Conservation (phyloP, 805 yeast genomes). For the Dipodascopsis uninucleata region DNA sequence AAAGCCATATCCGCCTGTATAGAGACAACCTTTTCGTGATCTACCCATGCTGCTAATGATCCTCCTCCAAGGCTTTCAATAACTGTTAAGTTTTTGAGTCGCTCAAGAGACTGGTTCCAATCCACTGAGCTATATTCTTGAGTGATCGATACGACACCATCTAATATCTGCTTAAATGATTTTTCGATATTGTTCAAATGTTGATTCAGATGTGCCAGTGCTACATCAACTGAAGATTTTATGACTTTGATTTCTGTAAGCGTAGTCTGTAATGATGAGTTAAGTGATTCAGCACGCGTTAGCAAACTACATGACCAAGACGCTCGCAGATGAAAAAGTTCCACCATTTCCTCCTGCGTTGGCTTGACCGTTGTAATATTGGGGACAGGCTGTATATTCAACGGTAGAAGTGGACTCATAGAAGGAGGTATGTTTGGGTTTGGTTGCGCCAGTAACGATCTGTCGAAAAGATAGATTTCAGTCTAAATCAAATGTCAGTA, state of each 20-base stretch:
- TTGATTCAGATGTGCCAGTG: slow-evolving; percentile 30
- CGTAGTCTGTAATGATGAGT: slow-evolving; percentile 11
- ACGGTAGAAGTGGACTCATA: slow-evolving; percentile 21
- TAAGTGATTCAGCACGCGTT: slow-evolving; percentile 23
- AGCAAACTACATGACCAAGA: slow-evolving; percentile 20
- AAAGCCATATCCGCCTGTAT: slow-evolving; percentile 18
- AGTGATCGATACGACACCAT: slow-evolving; percentile 28
- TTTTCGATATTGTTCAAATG: slow-evolving; percentile 28
- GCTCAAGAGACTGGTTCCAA: slow-evolving; percentile 19
- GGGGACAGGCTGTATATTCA: slow-evolving; percentile 25
- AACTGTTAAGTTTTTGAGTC: slow-evolving; percentile 16
- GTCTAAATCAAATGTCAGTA: slow-evolving; percentile 11
- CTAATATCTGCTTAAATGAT: slow-evolving; percentile 29
- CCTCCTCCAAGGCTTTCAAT: slow-evolving; percentile 22
- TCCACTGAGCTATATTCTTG: slow-evolving; percentile 26
- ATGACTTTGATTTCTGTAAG: slow-evolving; percentile 27
- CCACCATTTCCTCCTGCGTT: slow-evolving; percentile 17
- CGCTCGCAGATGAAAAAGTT: slow-evolving; percentile 22
- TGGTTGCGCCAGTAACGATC: slow-evolving; percentile 20
- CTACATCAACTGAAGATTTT: slow-evolving; percentile 30
- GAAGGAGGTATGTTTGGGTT: slow-evolving; percentile 22
- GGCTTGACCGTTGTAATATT: slow-evolving; percentile 18
- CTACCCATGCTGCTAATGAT: slow-evolving; percentile 27
- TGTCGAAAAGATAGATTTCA: slow-evolving; percentile 23
- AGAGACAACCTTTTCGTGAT: slow-evolving; percentile 10